Conservation (phyloP, 768 basidiomycete species). For the Naganishia antarctica region DNA sequence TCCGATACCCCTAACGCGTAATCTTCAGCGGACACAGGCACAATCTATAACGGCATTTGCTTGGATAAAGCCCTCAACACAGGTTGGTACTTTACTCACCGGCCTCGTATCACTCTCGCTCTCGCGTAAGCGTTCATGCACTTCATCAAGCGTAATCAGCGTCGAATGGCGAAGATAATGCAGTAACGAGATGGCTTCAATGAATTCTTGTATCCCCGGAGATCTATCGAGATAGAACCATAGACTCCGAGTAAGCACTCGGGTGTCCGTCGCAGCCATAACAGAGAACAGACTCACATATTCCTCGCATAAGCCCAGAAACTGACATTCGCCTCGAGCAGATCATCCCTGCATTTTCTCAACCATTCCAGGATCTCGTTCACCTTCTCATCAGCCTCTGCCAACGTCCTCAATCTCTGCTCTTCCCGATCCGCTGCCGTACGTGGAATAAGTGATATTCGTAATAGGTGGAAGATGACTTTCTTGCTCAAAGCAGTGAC, state of each 20-base stretch:
- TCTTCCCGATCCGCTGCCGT: slow-evolving; percentile 35
- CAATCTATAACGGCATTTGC: not conserved
- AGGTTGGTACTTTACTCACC: not conserved
- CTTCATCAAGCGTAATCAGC: slow-evolving; percentile 60
- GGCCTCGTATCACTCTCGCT: slow-evolving; percentile 1
- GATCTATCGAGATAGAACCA: slow-evolving; percentile 43
- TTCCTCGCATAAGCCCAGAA: slow-evolving; percentile 45
- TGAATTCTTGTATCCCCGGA: slow-evolving; percentile 81
- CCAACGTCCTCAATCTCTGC: slow-evolving; percentile 34
- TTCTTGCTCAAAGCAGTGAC: slow-evolving; percentile 88
- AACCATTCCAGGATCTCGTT: slow-evolving; percentile 64
- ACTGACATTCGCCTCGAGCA: slow-evolving; percentile 26
- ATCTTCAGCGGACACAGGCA: slow-evolving; percentile 73
- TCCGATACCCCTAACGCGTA: slow-evolving; percentile 90
- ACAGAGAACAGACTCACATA: slow-evolving; percentile 36
- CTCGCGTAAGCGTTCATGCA: slow-evolving; percentile 63
- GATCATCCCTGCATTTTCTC: slow-evolving; percentile 54
- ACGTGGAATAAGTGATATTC: slow-evolving; percentile 55
- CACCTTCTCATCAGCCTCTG: slow-evolving; percentile 57
- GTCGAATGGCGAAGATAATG: slow-evolving; percentile 70
- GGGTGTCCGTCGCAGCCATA: not conserved
- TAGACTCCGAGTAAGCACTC: too few relatives aligned
- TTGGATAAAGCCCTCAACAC: not conserved
- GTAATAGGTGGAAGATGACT: slow-evolving; percentile 85
- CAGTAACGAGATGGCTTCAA: slow-evolving; percentile 84